Conservation (phyloP, 2,329 filamentous ascomycete genomes). For the Macrophomina tecta region DNA sequence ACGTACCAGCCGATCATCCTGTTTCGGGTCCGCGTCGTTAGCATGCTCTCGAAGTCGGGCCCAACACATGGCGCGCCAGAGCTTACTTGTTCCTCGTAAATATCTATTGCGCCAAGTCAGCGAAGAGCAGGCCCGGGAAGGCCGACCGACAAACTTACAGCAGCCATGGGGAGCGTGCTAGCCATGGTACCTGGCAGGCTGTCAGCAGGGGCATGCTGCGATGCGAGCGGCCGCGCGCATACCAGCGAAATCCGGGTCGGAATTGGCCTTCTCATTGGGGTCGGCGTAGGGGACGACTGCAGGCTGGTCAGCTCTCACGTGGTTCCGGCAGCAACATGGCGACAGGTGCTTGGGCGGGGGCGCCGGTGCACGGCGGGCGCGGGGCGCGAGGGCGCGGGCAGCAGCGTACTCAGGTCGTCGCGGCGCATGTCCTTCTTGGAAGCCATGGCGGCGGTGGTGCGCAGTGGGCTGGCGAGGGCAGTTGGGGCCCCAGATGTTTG, state of each 20-base stretch:
- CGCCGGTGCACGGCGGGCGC: background rate
- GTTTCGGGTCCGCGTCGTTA: constrained; percentile 31
- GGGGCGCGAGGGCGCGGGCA: background rate
- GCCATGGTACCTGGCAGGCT: constrained; percentile 61
- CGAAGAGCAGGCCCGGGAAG: constrained; percentile 22
- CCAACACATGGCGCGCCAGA: background rate
- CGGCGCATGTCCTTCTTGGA: constrained; percentile 78
- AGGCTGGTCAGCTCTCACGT: constrained; percentile 21
- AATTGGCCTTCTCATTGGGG: constrained; percentile 68
- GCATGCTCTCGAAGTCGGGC: constrained; percentile 7
- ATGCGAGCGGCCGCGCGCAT: constrained; percentile 44
- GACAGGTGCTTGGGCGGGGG: constrained; percentile 23
- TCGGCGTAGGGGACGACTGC: constrained; percentile 88
- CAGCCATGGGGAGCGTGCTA: constrained; percentile 92
- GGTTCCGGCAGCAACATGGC: constrained; percentile 6
- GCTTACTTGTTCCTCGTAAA: constrained; percentile 85
- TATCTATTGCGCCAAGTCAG: constrained; percentile 61
- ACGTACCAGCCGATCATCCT: constrained; percentile 69
- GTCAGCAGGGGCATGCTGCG: background rate
- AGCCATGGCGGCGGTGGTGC: constrained; percentile 58
- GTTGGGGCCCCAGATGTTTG: constrained; percentile 28
- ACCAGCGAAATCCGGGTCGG: constrained; percentile 72
- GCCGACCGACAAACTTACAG: constrained; percentile 57
- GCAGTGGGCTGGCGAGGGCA: constrained; percentile 10
- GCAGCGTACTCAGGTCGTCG: constrained; percentile 69